Base-by-base conservation (phyloP, 352 stramenopile species). In the Globisporangium rhizosaccharum region DNA sequence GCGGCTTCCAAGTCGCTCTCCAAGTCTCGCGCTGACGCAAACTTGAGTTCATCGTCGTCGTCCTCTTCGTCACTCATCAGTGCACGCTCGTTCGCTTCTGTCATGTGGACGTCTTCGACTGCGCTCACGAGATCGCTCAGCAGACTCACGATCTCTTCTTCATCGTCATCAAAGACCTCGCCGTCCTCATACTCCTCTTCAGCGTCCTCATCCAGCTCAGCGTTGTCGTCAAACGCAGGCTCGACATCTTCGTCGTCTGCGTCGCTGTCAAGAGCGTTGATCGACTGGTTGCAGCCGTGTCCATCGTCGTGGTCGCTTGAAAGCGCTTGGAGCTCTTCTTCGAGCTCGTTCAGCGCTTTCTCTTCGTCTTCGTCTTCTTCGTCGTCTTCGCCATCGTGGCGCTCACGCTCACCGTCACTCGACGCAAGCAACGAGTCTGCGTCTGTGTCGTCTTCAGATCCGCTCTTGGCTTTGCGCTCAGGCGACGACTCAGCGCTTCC, bases 141-240 rank as follows among this genome's bases (percentile, higher is more conserved):
- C 51, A 65, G 20, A 9, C 70, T 57, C 45, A 64, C 63, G 59
- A 67, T 72, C 61, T 70, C 70, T 59, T 51, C 15, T 5, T 77
- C 69, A 25, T 54, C 45, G 18, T 42, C 3, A 4, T 55, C 26
- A 15, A 68, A 28, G 20, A 65, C 64, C 42, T 72, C 52, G 5
- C 53, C 59, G 17, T 57, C 58, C 23, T 64, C 61, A 30, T 36
- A 12, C 10, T 68, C 55, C 1, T 33, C 37, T 42, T 53, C 51
- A 52, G 15, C 46, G 14, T 66, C 61, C 26, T 64, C 57, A 42
- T 68, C 58, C n/a, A 65, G 17, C 23, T 51, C 37, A 25, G 20
- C 53, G 15, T 41, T 23, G 9, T 59, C 48, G 14, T 41, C 41
- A 7, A 46, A 2, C 41, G 15, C 11, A 17, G 60, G 50, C 3